phyloP scores from a whole-genome alignment of 139 green algal genomes.

The Picochlorum costavermella region DNA sequence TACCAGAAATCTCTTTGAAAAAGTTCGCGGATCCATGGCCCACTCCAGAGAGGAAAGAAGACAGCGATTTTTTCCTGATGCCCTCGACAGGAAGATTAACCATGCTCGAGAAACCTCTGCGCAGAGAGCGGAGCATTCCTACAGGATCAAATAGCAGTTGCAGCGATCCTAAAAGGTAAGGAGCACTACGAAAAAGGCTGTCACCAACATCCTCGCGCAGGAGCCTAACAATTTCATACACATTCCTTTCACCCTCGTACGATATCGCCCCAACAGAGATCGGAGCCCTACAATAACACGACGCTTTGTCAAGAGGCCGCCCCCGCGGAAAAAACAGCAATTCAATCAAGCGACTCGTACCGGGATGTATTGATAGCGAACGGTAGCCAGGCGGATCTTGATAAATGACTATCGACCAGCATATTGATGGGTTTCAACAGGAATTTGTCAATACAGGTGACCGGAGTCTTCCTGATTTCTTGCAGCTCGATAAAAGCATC shows the following conservation, averaged over 20 bases:
- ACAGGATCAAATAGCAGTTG: constrained; percentile 62
- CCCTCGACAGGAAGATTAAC: constrained; percentile 46
- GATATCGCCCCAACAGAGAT: not conserved
- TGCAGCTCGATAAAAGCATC: no score
- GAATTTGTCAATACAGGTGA: no score
- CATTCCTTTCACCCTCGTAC: not conserved
- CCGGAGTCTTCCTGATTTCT: no score
- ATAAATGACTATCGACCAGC: no score
- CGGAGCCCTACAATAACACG: not conserved
- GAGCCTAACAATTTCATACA: not conserved
- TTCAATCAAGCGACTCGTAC: no score
- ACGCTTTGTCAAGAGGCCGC: not conserved
- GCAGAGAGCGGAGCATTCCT: constrained; percentile 40
- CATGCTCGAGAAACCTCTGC: constrained; percentile 35
- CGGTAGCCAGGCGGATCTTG: no score
- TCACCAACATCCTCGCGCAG: constrained; percentile 31
- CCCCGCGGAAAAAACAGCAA: not conserved
- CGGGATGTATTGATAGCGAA: no score
- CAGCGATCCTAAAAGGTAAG: constrained; percentile 46
- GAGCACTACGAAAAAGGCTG: constrained; percentile 50
- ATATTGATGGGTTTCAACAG: no score
- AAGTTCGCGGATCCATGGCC: constrained; percentile 44
- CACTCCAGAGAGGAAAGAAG: constrained; percentile 48
- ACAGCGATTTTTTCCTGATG: constrained; percentile 24
- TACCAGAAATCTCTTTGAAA: constrained; percentile 42